These are phyloP conservation scores for Mortierella sp. DNA, from an alignment of 371 early-diverging fungal genomes.

Conservation along the genomic window DNA sequence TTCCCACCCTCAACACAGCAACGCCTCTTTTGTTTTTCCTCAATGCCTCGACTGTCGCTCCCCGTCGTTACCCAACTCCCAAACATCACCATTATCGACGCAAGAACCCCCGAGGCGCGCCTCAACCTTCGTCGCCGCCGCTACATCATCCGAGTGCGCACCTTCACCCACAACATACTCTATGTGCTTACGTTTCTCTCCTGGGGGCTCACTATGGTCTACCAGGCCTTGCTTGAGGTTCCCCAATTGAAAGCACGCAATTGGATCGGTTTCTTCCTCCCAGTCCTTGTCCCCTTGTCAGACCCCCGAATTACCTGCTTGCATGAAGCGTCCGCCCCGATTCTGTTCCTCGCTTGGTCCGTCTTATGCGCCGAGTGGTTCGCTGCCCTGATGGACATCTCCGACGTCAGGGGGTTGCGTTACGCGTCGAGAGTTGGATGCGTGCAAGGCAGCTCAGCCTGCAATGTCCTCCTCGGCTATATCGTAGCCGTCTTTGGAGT, in stretches of 20 bases:
- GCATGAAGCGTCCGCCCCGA: background rate
- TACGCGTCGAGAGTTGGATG: background rate
- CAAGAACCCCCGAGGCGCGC: too few relatives aligned
- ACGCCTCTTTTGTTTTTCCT: too few relatives aligned
- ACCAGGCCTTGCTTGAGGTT: background rate
- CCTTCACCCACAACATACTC: background rate
- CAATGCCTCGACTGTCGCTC: background rate
- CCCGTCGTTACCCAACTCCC: background rate
- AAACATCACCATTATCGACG: background rate
- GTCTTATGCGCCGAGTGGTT: background rate
- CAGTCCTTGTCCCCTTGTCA: background rate
- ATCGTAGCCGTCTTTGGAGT: background rate
- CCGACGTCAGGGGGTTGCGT: background rate
- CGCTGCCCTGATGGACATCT: background rate
- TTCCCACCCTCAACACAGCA: too few relatives aligned
- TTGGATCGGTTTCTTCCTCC: background rate
- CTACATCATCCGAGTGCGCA: background rate
- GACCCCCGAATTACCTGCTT: background rate
- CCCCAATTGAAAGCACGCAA: background rate
- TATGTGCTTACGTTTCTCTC: background rate
- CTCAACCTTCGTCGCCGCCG: too few relatives aligned
- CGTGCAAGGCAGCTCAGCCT: background rate
- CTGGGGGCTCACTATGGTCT: background rate
- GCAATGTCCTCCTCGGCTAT: background rate
- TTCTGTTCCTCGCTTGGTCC: background rate